These are phyloP conservation scores for Fusarium tjaetaba DNA, from an alignment of 2,329 filamentous ascomycete genomes.

Conservation along the genomic window DNA sequence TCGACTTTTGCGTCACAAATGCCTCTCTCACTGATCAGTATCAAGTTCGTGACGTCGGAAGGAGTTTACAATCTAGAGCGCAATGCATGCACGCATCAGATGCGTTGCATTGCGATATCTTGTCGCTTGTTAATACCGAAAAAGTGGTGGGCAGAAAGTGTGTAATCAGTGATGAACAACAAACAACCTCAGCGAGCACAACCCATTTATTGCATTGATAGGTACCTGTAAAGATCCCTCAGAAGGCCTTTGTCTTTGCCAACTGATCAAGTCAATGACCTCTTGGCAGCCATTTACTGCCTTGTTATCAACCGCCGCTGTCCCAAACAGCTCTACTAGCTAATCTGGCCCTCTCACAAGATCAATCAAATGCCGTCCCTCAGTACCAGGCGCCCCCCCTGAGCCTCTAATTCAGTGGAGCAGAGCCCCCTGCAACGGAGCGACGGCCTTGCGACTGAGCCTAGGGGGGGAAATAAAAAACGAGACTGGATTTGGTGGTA, in stretches of 20 bases:
- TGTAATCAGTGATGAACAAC: neutral
- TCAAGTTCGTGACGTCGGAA: neutral
- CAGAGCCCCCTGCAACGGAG: constrained; percentile 9
- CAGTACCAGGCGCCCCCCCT: constrained; percentile 4
- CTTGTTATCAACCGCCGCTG: neutral
- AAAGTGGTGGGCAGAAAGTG: neutral
- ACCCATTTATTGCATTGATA: neutral
- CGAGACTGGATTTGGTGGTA: too few relatives aligned
- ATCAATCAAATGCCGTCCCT: constrained; percentile 21
- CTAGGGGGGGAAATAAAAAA: too few relatives aligned
- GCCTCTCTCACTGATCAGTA: neutral
- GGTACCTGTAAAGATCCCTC: neutral
- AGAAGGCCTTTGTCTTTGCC: neutral
- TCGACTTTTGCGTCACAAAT: constrained; percentile 10
- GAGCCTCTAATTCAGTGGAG: constrained; percentile 10
- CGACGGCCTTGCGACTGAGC: constrained; percentile 13
- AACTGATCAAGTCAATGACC: neutral
- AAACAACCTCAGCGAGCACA: neutral
- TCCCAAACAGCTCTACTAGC: neutral
- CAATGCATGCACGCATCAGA: neutral
- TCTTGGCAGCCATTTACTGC: constrained; percentile 26
- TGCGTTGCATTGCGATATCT: neutral
- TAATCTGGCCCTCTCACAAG: neutral
- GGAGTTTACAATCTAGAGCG: neutral
- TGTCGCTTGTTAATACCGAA: neutral